Evolutionary conservation across 345 rosid species (phyloP).

Genomic region (Syzygium jambos): DNA sequence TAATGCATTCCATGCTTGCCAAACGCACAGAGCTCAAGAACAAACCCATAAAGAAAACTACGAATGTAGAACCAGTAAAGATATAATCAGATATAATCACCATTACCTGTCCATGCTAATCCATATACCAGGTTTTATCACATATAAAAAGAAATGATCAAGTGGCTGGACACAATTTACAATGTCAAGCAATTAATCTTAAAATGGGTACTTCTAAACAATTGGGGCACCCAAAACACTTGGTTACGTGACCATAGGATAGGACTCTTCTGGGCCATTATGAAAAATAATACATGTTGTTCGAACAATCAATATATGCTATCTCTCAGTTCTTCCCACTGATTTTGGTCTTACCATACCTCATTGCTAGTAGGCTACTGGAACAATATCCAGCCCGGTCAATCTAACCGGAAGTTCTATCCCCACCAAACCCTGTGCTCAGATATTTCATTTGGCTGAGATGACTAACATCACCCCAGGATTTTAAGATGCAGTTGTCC

Average conservation of each 20-base stretch:
- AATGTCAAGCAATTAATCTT: neutral
- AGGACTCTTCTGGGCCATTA: neutral
- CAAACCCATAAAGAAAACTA: too few relatives aligned
- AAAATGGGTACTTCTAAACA: neutral
- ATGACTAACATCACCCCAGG: constrained; percentile 25
- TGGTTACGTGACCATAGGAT: neutral
- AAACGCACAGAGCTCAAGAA: too few relatives aligned
- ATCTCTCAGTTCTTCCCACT: neutral
- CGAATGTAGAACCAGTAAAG: too few relatives aligned
- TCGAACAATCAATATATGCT: neutral
- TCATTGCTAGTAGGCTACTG: neutral
- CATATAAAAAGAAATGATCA: too few relatives aligned
- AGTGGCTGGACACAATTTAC: neutral
- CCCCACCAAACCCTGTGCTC: constrained; percentile 67
- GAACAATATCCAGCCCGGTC: neutral
- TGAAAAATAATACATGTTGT: neutral
- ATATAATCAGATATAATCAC: too few relatives aligned
- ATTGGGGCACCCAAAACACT: neutral
- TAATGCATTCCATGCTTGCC: too few relatives aligned
- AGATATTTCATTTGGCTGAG: constrained; percentile 31
- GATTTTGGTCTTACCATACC: neutral
- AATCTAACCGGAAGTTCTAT: constrained; percentile 52
- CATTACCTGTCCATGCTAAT: too few relatives aligned
- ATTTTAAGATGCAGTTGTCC: constrained; percentile 38
- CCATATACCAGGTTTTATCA: too few relatives aligned